Evolutionary conservation across 2,329 filamentous ascomycete species (phyloP).

Genomic region (Orbilia ellipsospora): DNA sequence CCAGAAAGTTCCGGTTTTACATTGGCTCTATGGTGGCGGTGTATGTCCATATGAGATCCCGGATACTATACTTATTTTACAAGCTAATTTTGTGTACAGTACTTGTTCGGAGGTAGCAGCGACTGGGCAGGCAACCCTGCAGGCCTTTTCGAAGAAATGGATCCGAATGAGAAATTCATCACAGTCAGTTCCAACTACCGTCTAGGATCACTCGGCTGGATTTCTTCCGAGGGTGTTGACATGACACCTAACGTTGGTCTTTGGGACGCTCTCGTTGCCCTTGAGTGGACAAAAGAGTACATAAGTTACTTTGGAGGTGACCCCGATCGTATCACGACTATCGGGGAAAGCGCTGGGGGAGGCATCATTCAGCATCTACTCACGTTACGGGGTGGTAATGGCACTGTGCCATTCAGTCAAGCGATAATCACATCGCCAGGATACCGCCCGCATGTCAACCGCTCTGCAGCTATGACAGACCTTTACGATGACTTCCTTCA

Average conservation of each 20-base stretch:
- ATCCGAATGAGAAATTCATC: not conserved
- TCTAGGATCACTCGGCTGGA: not conserved
- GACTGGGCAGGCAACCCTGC: slow-evolving; percentile 4
- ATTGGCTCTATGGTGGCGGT: no score
- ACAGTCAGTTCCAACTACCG: slow-evolving; percentile 3
- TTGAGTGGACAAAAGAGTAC: slow-evolving; percentile 3
- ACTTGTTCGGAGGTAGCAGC: not conserved
- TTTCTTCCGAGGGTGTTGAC: slow-evolving; percentile 1
- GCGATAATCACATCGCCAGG: slow-evolving; percentile 5
- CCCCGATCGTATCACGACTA: not conserved
- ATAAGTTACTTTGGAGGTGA: slow-evolving; percentile 8
- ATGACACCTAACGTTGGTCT: slow-evolving; percentile 6
- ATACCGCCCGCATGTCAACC: not conserved
- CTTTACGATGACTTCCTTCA: no score
- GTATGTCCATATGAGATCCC: no score
- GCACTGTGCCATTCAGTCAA: slow-evolving; percentile 5
- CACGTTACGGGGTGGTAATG: not conserved
- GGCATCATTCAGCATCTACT: slow-evolving; percentile 4
- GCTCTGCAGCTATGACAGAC: slow-evolving; percentile 4
- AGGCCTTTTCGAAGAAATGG: slow-evolving; percentile 3
- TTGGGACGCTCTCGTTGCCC: not conserved
- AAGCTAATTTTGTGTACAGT: not conserved
- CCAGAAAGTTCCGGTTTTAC: no score
- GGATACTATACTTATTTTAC: no score
- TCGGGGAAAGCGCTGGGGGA: not conserved